Percentiles rank a stretch among this genome's conserved stretches.
Conservation (phyloP, 768 basidiomycete genomes). For the Suillus americanus region DNA sequence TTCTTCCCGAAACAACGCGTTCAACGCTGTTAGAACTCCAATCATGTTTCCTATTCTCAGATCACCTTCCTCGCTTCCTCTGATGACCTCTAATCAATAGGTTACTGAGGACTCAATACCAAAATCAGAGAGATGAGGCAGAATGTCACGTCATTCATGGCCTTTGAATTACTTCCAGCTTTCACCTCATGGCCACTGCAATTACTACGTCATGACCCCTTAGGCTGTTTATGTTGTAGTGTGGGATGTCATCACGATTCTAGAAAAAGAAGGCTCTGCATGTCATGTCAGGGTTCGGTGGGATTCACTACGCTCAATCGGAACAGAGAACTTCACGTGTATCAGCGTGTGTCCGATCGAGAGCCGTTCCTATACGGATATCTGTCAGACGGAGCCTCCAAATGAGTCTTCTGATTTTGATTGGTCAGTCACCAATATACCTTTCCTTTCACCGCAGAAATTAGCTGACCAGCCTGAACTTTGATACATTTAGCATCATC, state of each 20-base stretch:
- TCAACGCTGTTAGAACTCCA: neutral
- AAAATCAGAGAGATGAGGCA: neutral
- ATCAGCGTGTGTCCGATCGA: neutral
- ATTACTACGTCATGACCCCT: neutral
- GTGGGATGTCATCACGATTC: neutral
- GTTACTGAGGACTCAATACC: neutral
- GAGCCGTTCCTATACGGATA: neutral
- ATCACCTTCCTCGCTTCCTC: neutral
- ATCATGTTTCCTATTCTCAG: neutral
- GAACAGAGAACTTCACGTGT: neutral
- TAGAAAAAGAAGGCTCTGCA: neutral
- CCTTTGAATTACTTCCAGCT: neutral
- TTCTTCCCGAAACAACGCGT: neutral
- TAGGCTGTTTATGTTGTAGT: neutral
- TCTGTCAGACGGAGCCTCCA: neutral
- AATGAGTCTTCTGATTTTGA: neutral
- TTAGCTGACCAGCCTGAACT: neutral
- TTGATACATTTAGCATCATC: neutral
- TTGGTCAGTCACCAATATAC: neutral
- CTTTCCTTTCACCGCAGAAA: neutral
- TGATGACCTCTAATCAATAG: neutral
- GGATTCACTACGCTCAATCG: neutral
- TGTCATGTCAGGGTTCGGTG: neutral
- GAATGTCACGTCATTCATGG: neutral
- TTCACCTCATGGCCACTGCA: neutral